Evolutionary conservation across 768 basidiomycete species (phyloP), one percentile per base, ranked within the genome.

Genomic region (Amanita pallidorosea): DNA sequence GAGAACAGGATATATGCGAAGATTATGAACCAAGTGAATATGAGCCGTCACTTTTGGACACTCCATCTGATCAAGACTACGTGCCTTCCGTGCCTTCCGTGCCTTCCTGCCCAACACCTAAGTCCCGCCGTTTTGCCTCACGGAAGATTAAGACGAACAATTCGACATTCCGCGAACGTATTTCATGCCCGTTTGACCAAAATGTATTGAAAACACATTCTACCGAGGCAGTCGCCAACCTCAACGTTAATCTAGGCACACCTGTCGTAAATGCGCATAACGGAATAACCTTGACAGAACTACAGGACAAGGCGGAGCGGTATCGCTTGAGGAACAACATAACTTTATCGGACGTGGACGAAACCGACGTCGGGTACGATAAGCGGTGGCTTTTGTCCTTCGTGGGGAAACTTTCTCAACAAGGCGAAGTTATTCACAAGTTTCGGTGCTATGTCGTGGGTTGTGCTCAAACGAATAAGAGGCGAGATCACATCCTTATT

Each of bases 401-500:
- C 60, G 83, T 81, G 13, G 85, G 85, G 27, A 80, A 79, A 56
- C 65, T 87, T 33, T 77, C 83, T 7, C 61, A 65, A 15, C 67
- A 69, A 33, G 85, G 84, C 6, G 75, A 80, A 57, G 68, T 76
- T 9, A 60, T 81, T 17, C 67, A 72, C 8, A 77, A 84, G 37
- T 86, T 76, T 56, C 72, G 84, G 34, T 87, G 85, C 57, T 87
- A 87, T 57, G 66, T 87, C 37, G 56, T 68, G 18, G 84, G 80
- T 7, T 87, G 85, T 61, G 63, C 68, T 23, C 84, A 87, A 60
- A 70, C 66, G 49, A 87, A 87, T 69, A 85, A 81, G 63, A 71
- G 85, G 51, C 69, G 80, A 49, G 85, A 87, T 59, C 85, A 87
- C 55, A 87, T 87, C 54, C 61, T 85, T 27, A 83, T 83, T 34